Conservation (phyloP, 495 filamentous ascomycete genomes). For the Neurospora sp. region DNA sequence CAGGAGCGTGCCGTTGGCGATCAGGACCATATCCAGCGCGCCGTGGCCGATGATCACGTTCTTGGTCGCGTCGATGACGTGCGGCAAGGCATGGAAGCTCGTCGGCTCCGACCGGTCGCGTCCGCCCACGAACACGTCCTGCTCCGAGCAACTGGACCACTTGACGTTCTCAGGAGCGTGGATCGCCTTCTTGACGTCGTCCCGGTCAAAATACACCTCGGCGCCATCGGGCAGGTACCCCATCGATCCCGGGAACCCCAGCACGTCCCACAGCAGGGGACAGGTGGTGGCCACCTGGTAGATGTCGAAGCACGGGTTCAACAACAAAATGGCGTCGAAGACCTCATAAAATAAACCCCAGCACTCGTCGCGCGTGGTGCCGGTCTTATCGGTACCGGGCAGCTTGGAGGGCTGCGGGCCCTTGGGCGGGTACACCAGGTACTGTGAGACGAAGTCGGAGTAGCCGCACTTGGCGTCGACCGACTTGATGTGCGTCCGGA, state of each 20-base stretch:
- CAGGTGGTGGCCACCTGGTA: constrained; percentile 70
- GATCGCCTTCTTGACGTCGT: constrained; percentile 65
- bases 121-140: constrained; percentile 45
- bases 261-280: constrained; percentile 60
- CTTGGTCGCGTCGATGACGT: constrained; percentile 62
- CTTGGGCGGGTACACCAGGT: constrained; percentile 59
- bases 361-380: constrained; percentile 18
- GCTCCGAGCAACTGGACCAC: constrained; percentile 48
- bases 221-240: constrained; percentile 43
- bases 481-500: constrained; percentile 46
- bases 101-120: constrained; percentile 38
- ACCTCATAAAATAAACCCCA: constrained; percentile 44
- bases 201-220: constrained; percentile 65
- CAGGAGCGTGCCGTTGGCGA: constrained; percentile 57
- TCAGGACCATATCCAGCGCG: constrained; percentile 44
- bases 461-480: constrained; percentile 54
- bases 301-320: constrained; percentile 76
- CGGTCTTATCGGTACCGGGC: constrained; percentile 11
- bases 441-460: constrained; percentile 47
- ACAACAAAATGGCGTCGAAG: constrained; percentile 36
- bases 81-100: constrained; percentile 44
- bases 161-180: constrained; percentile 49
- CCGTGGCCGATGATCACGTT: constrained; percentile 63
- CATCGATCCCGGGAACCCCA: constrained; percentile 48
- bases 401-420: constrained; percentile 40